Evolutionary conservation across 2,329 filamentous ascomycete genomes (phyloP).

Genomic region (Sphaceloma murrayae): DNA sequence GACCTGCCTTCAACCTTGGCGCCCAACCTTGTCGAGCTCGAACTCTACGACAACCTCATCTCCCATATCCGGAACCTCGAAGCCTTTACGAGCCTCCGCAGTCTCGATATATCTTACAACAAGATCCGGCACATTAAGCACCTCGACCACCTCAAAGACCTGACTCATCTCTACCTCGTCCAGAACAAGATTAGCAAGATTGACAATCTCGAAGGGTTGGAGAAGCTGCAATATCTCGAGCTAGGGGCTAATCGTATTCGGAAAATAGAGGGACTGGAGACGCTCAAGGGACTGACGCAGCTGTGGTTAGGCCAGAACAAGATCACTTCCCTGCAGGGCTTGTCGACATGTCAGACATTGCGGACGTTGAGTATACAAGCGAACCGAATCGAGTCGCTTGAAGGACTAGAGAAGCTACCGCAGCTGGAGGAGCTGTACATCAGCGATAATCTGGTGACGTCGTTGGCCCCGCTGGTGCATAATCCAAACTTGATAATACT

Average conservation of each 20-base stretch:
- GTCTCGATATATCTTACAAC: slow-evolving; percentile 91
- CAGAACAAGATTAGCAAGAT: slow-evolving; percentile 89
- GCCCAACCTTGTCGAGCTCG: slow-evolving; percentile 66
- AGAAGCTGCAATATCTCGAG: slow-evolving; percentile 71
- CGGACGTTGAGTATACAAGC: slow-evolving; percentile 89
- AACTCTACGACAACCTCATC: slow-evolving; percentile 95
- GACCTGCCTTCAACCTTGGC: slow-evolving; percentile 61
- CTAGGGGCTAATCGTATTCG: slow-evolving; percentile 86
- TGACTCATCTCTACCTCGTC: slow-evolving; percentile 82
- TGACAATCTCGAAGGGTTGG: slow-evolving; percentile 69
- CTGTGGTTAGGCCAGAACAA: slow-evolving; percentile 97
- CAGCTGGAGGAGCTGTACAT: slow-evolving; percentile 89
- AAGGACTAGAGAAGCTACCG: slow-evolving; percentile 62
- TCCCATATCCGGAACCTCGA: slow-evolving; percentile 78
- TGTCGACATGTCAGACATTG: slow-evolving; percentile 66
- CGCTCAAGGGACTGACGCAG: slow-evolving; percentile 67
- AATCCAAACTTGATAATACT: slow-evolving; percentile 58
- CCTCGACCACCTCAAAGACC: slow-evolving; percentile 62
- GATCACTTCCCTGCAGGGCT: slow-evolving; percentile 70
- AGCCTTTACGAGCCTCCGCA: slow-evolving; percentile 62
- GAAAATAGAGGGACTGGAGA: slow-evolving; percentile 76
- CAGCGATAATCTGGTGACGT: slow-evolving; percentile 81
- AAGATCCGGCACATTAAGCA: slow-evolving; percentile 98
- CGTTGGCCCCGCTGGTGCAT: slow-evolving; percentile 56
- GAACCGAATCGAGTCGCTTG: slow-evolving; percentile 74